Evolutionary conservation across 495 filamentous ascomycete genomes (phyloP), one percentile per base, ranked within the genome.

Genomic region (Podospora fimiseda): DNA sequence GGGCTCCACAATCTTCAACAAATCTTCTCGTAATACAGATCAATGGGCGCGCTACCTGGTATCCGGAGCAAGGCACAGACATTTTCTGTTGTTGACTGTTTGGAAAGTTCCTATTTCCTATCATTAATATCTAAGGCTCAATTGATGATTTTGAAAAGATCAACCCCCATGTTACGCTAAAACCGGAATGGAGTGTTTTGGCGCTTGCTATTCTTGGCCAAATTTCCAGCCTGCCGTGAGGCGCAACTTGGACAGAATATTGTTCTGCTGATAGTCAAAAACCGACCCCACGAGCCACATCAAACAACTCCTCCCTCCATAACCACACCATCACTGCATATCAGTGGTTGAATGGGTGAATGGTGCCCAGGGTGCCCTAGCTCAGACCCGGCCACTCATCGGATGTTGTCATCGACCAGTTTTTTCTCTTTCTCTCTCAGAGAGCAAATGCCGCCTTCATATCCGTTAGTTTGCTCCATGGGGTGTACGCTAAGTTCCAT

Each of bases 1-100:
- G 42, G 22, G 42, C 18, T 13, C 22, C 42, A 23, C 42, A 44
- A 22, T 44, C 20, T 44, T 44, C 42, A 44, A 22, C 42, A 44
- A 20, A 43, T 8, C 7, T 20, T 20, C 15, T 16, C 41, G 41
- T 18, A 9, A 43, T 11, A 33, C 42, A 22, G 18, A 44, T 21
- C 42, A 44, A 21, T 43, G 16, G 41, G 41, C 41, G 20, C 15
- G n/a, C n/a, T n/a, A n/a, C n/a, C n/a, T n/a, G n/a, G n/a, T n/a
- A n/a, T n/a, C n/a, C n/a, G n/a, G n/a, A n/a, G n/a, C 11, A 33
- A 33, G 27, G 11, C 27, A 6, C 27, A 33, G 11, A 11, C 27
- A 33, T 6, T 33, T 6, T 5, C 27, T 33, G 27, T 33, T 33
- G 27, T 33, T 33, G 27, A 5, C 27, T 33, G 27, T 33, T 5